Evolutionary conservation across 441 rosid species (phyloP).

Genomic region (Raphanus hybrid): DNA sequence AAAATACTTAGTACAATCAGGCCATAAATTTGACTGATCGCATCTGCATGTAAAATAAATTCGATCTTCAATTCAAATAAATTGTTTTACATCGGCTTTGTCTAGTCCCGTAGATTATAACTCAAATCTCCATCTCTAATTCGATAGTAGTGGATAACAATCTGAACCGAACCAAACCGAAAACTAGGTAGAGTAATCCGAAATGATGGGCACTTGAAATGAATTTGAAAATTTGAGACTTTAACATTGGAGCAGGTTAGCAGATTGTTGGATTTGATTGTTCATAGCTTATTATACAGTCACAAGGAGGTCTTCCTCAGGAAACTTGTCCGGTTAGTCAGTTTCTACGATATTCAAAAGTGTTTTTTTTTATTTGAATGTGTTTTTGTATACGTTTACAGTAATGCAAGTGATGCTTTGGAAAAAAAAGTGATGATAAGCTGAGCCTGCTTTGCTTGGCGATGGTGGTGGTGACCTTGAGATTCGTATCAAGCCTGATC

Average conservation of each 20-base stretch:
- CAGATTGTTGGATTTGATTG: constrained; percentile 92
- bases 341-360: too few relatives aligned
- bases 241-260: constrained; percentile 66
- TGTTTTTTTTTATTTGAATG: too few relatives aligned
- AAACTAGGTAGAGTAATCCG: too few relatives aligned
- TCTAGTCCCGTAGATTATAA: too few relatives aligned
- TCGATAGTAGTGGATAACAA: too few relatives aligned
- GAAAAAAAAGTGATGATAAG: constrained; percentile 51
- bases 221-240: not conserved
- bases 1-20: too few relatives aligned
- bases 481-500: constrained; percentile 89
- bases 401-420: constrained; percentile 98
- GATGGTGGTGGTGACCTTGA: constrained; percentile 80
- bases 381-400: constrained; percentile 37
- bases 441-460: constrained; percentile 89
- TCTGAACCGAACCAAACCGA: too few relatives aligned
- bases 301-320: constrained; percentile 96
- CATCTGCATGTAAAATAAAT: too few relatives aligned
- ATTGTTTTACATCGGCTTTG: too few relatives aligned
- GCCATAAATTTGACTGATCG: too few relatives aligned
- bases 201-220: not conserved
- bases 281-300: constrained; percentile 86
- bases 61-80: too few relatives aligned
- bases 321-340: constrained; percentile 88
- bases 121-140: too few relatives aligned